Base-by-base conservation (phyloP, 371 early-diverging fungal genomes). In the Apophysomyces elegans region DNA sequence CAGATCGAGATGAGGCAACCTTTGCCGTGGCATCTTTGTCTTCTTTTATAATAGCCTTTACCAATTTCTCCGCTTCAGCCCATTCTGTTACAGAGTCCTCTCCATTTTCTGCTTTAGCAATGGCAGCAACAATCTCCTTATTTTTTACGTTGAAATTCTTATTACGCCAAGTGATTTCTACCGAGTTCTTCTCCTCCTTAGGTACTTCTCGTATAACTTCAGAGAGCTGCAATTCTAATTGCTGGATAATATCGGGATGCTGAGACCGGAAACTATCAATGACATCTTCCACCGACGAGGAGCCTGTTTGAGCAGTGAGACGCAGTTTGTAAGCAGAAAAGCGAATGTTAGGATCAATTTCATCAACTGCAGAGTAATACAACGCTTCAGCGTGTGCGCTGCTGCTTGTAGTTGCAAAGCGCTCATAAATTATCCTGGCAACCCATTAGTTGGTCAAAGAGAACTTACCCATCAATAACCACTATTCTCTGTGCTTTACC, bases 291-390 rank as follows among this genome's bases (percentile, higher is more conserved):
- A 89, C 54, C 11, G 54, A 50, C 21, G 16, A 9, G 54, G 18
- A 21, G 21, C 9, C 21, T 16, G 54, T 21, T 9, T 50, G 54
- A 1, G 63, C 74, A 35, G 67, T 73, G 32, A 88, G 57, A 37
- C 86, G 86, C 44, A 93, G 80, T 38, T 87, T 85, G 71, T 92
- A 93, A 11, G 88, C 91, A 70, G 92, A 93, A 75, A 86, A 93
- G 43, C 91, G 87, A 68, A 95, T 89, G 71, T 86, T 90, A 64
- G 93, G 93, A 57, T 92, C 94, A 61, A 93, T 88, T 7, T 81
- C 86, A 68, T 93, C 93, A 47, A 93, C 86, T 0, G 89, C 86
- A 13, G 88, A 74, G 59, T 88, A 90, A 63, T 86, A 88, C 4
- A 93, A 76, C 2, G 88, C 84, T 67, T 88, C 86, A 56, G 86